Percentiles rank a stretch among this genome's conserved stretches.
Conservation (phyloP, 139 green algal genomes). For the Spirogloea muscicola region DNA sequence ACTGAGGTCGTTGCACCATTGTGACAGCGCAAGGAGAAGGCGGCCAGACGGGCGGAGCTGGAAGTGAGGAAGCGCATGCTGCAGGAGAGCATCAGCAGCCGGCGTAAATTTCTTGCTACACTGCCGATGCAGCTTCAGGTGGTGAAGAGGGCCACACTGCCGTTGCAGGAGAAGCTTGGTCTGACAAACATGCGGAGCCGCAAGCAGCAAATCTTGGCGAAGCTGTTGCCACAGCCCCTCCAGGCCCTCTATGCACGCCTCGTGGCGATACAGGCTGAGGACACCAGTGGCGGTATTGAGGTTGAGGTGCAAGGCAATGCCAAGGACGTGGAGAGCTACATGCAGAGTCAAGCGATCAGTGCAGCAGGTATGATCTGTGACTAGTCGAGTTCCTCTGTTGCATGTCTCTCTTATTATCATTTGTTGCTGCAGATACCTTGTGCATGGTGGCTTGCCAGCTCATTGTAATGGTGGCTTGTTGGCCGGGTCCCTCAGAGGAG, state of each 20-base stretch:
- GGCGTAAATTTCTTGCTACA: conserved; percentile 48
- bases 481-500: no score
- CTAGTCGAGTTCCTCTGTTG: no score
- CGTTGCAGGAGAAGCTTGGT: conserved; percentile 47
- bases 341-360: no score
- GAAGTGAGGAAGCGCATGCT: conserved; percentile 16
- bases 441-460: no score
- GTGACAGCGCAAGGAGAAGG: conserved; percentile 51
- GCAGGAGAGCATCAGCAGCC: conserved; percentile 38
- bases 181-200: conserved; percentile 13
- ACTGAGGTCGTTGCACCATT: background rate
- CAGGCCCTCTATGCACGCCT: conserved; percentile 69
- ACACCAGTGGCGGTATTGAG: conserved; percentile 47
- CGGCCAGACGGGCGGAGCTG: conserved; percentile 47
- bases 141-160: conserved; percentile 43
- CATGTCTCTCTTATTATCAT: no score
- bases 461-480: no score
- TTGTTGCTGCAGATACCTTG: no score
- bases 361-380: no score
- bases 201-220: conserved; percentile 36
- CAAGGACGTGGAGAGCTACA: conserved; percentile 46
- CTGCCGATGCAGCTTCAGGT: conserved; percentile 54
- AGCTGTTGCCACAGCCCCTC: conserved; percentile 59
- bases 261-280: conserved; percentile 44
- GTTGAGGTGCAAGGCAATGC: conserved; percentile 52